Evolutionary conservation across 352 stramenopile genomes (phyloP), one percentile per base, ranked within the genome.

Genomic region (Globisporangium uncinulatum): DNA sequence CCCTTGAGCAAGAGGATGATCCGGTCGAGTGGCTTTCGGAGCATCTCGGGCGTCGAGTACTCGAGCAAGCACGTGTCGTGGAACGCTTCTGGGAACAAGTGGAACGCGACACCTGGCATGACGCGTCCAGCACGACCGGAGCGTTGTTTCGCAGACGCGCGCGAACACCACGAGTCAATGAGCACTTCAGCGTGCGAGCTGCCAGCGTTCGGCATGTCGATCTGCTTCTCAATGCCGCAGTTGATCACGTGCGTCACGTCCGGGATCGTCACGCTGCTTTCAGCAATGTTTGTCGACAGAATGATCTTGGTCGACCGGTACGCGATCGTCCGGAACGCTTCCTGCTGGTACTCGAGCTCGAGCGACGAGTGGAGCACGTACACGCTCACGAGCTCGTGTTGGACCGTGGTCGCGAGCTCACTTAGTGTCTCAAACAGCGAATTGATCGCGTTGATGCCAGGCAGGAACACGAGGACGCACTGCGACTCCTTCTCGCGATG

Each of bases 261-360:
- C 6, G 95, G 94, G 21, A 99, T 97, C 3, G 97, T 99, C 5
- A 99, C 84, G 46, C 89, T 98, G 53, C 92, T 98, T 65, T 99
- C 97, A 4, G 95, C 95, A 61, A 99, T 97, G 61, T 98, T 99
- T 0, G 96, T 99, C 14, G 92, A 86, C 57, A 98, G 74, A 49
- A 98, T 94, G n/a, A 98, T 89, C 66, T 98, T 98, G 5, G 77
- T 86, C 8, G 79, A 76, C 44, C 59, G 62, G 15, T 71, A 57
- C 9, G 60, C 55, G 15, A 86, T 67, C 32, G 73, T 59, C 24
- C 72, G 69, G 39, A 92, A 92, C 15, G 82, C 79, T 39, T 82
- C 66, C 53, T 89, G 78, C 50, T 92, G 82, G 54, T 92, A 66
- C 51, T 90, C 82, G 11, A 92, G 61, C 57, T 92, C 82, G 17